phyloP scores from a whole-genome alignment of 2,329 filamentous ascomycete genomes.

The Hirsutella rhossiliensis region DNA sequence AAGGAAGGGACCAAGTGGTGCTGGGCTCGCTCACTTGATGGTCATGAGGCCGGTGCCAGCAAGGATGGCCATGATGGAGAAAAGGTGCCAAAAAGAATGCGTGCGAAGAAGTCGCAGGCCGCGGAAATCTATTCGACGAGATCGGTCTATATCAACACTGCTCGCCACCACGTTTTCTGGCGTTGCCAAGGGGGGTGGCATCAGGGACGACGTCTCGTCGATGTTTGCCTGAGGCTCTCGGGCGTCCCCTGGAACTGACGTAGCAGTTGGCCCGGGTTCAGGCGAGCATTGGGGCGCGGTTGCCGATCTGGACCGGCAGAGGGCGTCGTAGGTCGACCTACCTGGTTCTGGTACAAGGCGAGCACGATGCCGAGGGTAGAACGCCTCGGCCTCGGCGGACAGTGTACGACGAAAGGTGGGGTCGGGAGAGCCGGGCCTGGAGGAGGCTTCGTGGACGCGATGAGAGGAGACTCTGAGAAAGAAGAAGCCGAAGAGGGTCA shows the following conservation, averaged over 20 bases:
- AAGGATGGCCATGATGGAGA: constrained; percentile 76
- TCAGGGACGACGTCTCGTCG: constrained; percentile 71
- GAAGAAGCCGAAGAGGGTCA: constrained; percentile 69
- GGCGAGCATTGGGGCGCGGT: neutral
- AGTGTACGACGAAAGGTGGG: neutral
- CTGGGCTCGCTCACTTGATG: constrained; percentile 93
- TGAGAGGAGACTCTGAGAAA: constrained; percentile 67
- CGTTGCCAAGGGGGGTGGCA: constrained; percentile 51
- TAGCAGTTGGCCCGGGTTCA: neutral
- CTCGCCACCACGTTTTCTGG: constrained; percentile 40
- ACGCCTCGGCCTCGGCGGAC: neutral
- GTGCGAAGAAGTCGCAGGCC: constrained; percentile 62
- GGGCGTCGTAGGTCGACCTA: constrained; percentile 35
- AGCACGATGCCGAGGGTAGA: constrained; percentile 7
- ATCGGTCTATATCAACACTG: constrained; percentile 59
- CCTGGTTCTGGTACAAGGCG: constrained; percentile 45
- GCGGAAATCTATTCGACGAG: constrained; percentile 81
- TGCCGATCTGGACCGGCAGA: neutral
- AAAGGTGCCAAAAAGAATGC: constrained; percentile 84
- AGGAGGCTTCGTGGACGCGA: constrained; percentile 35
- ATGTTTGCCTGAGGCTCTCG: constrained; percentile 27
- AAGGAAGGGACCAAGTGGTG: too few relatives aligned
- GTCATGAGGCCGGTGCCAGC: constrained; percentile 95
- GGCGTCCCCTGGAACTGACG: constrained; percentile 1
- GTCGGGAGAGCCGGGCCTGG: neutral